Evolutionary conservation across 1,284 basidiomycete species (phyloP).

Genomic region (Moesziomyces sp.): DNA sequence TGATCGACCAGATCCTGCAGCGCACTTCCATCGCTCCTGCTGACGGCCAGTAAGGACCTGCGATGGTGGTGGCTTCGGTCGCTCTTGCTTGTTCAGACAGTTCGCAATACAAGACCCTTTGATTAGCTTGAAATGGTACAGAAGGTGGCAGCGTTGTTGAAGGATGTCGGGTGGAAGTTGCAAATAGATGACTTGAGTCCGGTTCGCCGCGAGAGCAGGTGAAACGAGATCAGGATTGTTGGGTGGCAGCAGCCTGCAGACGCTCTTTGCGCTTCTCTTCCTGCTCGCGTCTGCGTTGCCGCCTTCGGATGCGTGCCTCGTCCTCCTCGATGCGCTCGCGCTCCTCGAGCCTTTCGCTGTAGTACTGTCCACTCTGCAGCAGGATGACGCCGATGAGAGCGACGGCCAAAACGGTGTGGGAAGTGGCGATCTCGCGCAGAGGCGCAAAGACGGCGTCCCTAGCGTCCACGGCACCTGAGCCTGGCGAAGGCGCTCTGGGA

Average conservation of each 20-base stretch:
- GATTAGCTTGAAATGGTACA: not conserved
- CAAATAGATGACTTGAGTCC: too few species aligned
- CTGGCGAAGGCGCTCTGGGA: conserved; percentile 37
- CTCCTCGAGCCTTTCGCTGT: conserved; percentile 64
- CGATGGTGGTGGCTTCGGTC: too few species aligned
- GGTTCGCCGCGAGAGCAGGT: too few species aligned
- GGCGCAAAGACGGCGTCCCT: conserved; percentile 46
- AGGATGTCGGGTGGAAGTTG: too few species aligned
- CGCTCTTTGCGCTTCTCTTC: conserved; percentile 47
- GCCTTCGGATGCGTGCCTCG: conserved; percentile 60
- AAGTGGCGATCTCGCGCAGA: conserved; percentile 64
- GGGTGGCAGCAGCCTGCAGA: conserved; percentile 15
- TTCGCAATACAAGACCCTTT: not conserved
- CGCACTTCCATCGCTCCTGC: not conserved
- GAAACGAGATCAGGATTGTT: conserved; percentile 7
- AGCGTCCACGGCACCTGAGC: conserved; percentile 26
- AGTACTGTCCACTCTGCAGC: conserved; percentile 66
- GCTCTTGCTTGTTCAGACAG: too few species aligned
- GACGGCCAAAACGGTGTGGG: conserved; percentile 63
- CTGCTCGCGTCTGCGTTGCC: conserved; percentile 56
- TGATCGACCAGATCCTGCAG: conserved; percentile 9
- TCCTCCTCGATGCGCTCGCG: conserved; percentile 65
- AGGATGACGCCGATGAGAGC: conserved; percentile 64
- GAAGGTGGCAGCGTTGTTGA: not conserved
- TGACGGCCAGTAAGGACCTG: too few species aligned